Conservation (phyloP, 345 rosid genomes). For the Zanthoxylum bungeanum region DNA sequence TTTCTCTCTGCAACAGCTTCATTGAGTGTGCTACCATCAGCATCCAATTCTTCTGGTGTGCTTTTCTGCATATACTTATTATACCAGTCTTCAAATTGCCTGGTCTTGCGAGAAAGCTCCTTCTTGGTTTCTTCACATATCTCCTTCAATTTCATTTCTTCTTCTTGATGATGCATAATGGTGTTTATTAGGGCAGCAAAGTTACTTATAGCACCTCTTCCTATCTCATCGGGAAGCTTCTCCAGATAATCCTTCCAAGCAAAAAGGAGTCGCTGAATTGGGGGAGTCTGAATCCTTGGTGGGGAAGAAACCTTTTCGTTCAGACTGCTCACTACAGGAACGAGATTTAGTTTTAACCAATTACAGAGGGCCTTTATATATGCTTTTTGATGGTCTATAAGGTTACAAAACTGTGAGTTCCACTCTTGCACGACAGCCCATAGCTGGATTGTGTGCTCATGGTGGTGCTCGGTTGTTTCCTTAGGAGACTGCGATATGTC, state of each 20-base stretch:
- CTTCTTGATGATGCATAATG: slow-evolving; percentile 61
- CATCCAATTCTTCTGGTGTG: slow-evolving; percentile 48
- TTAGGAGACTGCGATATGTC: slow-evolving; percentile 48
- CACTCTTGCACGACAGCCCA: slow-evolving; percentile 66
- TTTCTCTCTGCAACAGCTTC: slow-evolving; percentile 53
- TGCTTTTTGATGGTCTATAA: slow-evolving; percentile 66
- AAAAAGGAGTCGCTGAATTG: slow-evolving; percentile 55
- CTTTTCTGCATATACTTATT: slow-evolving; percentile 45
- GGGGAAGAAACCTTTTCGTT: slow-evolving; percentile 95
- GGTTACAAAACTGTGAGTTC: slow-evolving; percentile 66
- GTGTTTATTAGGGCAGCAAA: slow-evolving; percentile 66
- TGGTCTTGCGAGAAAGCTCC: slow-evolving; percentile 52
- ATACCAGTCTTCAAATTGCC: slow-evolving; percentile 68
- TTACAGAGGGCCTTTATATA: slow-evolving; percentile 60
- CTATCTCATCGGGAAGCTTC: slow-evolving; percentile 63
- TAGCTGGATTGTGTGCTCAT: slow-evolving; percentile 70
- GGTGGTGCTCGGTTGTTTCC: slow-evolving; percentile 78
- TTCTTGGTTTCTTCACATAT: slow-evolving; percentile 56
- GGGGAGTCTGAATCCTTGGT: slow-evolving; percentile 59
- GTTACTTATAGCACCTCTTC: slow-evolving; percentile 54
- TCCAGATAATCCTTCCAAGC: slow-evolving; percentile 65
- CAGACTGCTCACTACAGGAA: slow-evolving; percentile 85
- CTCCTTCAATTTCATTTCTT: slow-evolving; percentile 52
- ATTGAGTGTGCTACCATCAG: slow-evolving; percentile 33
- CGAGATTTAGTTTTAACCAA: slow-evolving; percentile 77